Evolutionary conservation across 2,329 filamentous ascomycete species (phyloP).

Genomic region (Bisporella sp.): DNA sequence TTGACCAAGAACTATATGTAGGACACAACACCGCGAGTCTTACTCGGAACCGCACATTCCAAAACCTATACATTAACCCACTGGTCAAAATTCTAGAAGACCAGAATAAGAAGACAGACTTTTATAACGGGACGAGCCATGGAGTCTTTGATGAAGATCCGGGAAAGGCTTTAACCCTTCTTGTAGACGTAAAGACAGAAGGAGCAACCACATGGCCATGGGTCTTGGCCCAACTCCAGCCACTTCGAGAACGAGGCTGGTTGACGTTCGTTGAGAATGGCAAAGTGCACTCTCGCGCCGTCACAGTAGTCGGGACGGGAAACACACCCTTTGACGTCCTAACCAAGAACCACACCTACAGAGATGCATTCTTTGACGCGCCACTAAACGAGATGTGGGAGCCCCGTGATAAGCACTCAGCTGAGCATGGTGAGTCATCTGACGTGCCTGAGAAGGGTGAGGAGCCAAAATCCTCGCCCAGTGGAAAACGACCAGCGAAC

Average conservation of each 20-base stretch:
- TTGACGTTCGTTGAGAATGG: slow-evolving; percentile 45
- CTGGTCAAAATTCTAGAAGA: slow-evolving; percentile 49
- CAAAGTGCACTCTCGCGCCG: slow-evolving; percentile 42
- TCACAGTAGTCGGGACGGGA: slow-evolving; percentile 66
- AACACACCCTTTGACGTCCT: slow-evolving; percentile 52
- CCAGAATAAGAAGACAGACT: slow-evolving; percentile 41
- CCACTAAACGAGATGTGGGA: slow-evolving; percentile 43
- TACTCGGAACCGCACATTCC: slow-evolving; percentile 48
- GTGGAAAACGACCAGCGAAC: slow-evolving; percentile 6
- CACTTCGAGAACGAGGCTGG: slow-evolving; percentile 52
- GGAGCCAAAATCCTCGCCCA: slow-evolving; percentile 4
- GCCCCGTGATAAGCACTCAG: slow-evolving; percentile 12
- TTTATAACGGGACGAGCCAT: slow-evolving; percentile 36
- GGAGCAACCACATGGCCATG: slow-evolving; percentile 44
- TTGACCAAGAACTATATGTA: slow-evolving; percentile 50
- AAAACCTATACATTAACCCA: slow-evolving; percentile 57
- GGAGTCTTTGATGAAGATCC: slow-evolving; percentile 52
- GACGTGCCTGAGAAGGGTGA: slow-evolving; percentile 17
- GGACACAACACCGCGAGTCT: slow-evolving; percentile 53
- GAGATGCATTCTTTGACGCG: slow-evolving; percentile 62
- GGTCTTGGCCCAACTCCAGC: slow-evolving; percentile 47
- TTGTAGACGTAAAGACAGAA: slow-evolving; percentile 64
- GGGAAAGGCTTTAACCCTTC: slow-evolving; percentile 48
- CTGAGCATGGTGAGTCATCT: slow-evolving; percentile 2
- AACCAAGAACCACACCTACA: slow-evolving; percentile 42